phyloP scores from a whole-genome alignment of 2,329 filamentous ascomycete genomes.

The Calonectria leucothoes region DNA sequence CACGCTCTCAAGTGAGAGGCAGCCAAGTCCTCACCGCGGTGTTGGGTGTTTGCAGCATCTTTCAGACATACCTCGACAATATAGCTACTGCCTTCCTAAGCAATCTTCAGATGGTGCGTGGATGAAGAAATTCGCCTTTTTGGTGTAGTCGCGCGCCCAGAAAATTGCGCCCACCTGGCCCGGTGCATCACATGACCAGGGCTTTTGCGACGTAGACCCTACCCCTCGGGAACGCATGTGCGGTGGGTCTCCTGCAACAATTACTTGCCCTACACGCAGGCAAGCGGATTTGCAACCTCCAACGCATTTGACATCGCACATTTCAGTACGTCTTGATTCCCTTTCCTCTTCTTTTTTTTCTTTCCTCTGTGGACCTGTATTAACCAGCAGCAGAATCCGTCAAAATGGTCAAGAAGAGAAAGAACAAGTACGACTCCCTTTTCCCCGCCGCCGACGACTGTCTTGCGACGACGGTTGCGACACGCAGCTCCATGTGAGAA shows the following conservation, averaged over 20 bases:
- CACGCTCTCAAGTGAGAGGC: conserved; percentile 48
- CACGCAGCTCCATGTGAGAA: background rate
- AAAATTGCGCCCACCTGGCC: conserved; percentile 36
- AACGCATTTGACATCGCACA: conserved; percentile 44
- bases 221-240: conserved; percentile 13
- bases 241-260: conserved; percentile 1
- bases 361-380: conserved; percentile 46
- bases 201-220: conserved; percentile 36
- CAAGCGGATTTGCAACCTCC: conserved; percentile 37
- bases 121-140: conserved; percentile 45
- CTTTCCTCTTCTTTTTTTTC: conserved; percentile 34
- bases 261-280: conserved; percentile 35
- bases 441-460: conserved; percentile 31
- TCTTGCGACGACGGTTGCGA: conserved; percentile 23
- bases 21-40: conserved; percentile 44
- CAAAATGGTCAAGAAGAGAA: conserved; percentile 80
- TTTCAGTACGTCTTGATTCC: conserved; percentile 44
- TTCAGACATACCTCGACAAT: conserved; percentile 73
- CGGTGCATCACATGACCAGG: conserved; percentile 47
- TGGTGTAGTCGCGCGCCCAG: conserved; percentile 46
- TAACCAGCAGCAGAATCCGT: conserved; percentile 60
- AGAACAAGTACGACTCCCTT: conserved; percentile 67
- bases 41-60: conserved; percentile 56
- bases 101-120: conserved; percentile 67
- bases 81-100: conserved; percentile 71